Conservation (phyloP, 164 flowering plant species). For the Akebia trifoliata region DNA sequence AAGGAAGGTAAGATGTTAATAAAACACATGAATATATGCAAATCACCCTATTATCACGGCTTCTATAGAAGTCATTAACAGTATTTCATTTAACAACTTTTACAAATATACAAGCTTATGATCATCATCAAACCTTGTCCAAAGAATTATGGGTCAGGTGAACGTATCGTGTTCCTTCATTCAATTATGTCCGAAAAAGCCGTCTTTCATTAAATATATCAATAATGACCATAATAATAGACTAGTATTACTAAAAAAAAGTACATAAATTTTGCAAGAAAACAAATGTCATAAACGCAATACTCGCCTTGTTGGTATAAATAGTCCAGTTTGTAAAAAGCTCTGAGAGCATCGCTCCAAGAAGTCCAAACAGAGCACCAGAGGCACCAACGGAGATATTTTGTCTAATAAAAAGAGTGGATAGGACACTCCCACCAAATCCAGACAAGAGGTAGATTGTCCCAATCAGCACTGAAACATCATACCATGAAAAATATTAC, state of each 20-base stretch:
- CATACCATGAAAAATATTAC: slow-evolving; percentile 4
- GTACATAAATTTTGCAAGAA: neutral
- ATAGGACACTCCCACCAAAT: slow-evolving; percentile 70
- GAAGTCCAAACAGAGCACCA: slow-evolving; percentile 88
- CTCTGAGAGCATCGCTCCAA: slow-evolving; percentile 92
- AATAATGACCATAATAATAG: too few species aligned
- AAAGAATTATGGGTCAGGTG: too few species aligned
- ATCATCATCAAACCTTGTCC: too few species aligned
- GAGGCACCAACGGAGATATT: slow-evolving; percentile 83
- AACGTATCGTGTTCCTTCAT: too few species aligned
- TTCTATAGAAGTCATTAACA: too few species aligned
- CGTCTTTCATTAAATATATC: too few species aligned
- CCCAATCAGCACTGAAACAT: slow-evolving; percentile 62
- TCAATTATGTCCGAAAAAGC: too few species aligned
- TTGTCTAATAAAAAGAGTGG: slow-evolving; percentile 47
- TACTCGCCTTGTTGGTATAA: slow-evolving; percentile 62
- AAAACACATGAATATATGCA: neutral
- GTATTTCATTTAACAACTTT: too few species aligned
- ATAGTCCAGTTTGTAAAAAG: slow-evolving; percentile 77
- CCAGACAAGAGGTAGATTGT: slow-evolving; percentile 67
- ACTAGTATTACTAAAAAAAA: neutral
- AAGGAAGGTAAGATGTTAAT: neutral
- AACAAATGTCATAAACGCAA: neutral
- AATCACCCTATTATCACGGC: too few species aligned
- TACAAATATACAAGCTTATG: too few species aligned